Evolutionary conservation across 768 basidiomycete genomes (phyloP), one percentile per base, ranked within the genome.

Genomic region (Mycena maculata): DNA sequence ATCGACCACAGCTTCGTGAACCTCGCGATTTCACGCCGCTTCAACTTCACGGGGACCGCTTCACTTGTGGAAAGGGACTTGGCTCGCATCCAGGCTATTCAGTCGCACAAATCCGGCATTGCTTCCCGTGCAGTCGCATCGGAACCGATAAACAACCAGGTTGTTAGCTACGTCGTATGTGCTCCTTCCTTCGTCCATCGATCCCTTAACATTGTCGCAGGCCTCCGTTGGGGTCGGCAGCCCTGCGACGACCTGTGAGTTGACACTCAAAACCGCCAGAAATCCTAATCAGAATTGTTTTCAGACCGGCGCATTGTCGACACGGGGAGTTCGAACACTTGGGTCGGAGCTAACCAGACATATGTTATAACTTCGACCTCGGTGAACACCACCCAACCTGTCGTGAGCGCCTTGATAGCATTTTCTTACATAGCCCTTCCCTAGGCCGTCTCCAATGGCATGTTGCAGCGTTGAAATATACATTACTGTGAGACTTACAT

Each of bases 271-370:
- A 11, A 31, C 44, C 25, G 6, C 33, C 8, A 36, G 33, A 68
- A 38, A 60, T 53, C 41, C 39, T 11, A 58, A 55, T 31, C 39
- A 36, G 9, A 28, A 23, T 58, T 9, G 23, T n/a, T 36, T 48
- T 45, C 67, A 90, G 89, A 87, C 73, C 53, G 73, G 4, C 82
- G 91, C 52, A 72, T 91, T 60, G 78, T 91, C 58, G 90, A 90
- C 72, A 90, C 90, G 4, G 88, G 87, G 76, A 89, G 87, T 73
- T 84, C 86, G 20, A 91, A 90, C 79, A 91, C 89, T 23, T 92
- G 90, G 89, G 80, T 92, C 49, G 89, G 90, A 25, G 88, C 90
- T 28, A 68, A 30, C 13, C 77, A 71, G 22, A 16, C 76, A 2
- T 92, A 88, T 71, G 74, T 73, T 23, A 64, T 68, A 67, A 90